phyloP scores from a whole-genome alignment of 2,329 filamentous ascomycete genomes.

The Juglanconis oblonga region DNA sequence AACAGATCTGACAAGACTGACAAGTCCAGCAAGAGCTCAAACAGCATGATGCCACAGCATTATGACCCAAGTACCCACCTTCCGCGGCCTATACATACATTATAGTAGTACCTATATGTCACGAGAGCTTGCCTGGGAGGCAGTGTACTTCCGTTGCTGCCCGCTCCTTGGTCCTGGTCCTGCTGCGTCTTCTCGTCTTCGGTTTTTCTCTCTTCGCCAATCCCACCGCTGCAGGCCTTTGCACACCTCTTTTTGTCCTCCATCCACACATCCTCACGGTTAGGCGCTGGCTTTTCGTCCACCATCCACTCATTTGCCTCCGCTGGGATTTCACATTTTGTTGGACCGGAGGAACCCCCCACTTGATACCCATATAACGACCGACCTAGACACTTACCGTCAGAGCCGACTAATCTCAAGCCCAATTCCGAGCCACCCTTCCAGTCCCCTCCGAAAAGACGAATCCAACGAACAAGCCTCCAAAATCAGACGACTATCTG shows the following conservation, averaged over 20 bases:
- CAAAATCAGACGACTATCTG: slow-evolving; percentile 9
- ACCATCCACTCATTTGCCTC: slow-evolving; percentile 25
- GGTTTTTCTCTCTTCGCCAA: neutral
- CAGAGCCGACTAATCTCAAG: neutral
- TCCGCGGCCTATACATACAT: neutral
- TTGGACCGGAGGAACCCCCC: slow-evolving; percentile 7
- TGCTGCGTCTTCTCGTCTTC: neutral
- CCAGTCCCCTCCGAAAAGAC: slow-evolving; percentile 11
- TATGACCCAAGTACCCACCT: neutral
- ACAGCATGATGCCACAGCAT: neutral
- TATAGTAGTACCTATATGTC: neutral
- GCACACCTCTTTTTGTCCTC: too few species aligned
- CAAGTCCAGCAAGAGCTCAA: neutral
- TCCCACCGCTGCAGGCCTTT: neutral
- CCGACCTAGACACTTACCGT: neutral
- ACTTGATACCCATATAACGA: neutral
- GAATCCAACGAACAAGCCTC: slow-evolving; percentile 1
- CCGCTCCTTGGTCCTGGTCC: neutral
- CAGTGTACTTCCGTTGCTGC: neutral
- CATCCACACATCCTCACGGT: slow-evolving; percentile 12
- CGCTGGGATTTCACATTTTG: neutral
- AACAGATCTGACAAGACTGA: neutral
- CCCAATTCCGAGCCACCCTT: neutral
- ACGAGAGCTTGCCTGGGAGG: neutral
- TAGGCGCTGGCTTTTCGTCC: slow-evolving; percentile 28